Evolutionary conservation across 2,329 filamentous ascomycete species (phyloP), one percentile per base, ranked within the genome.

Genomic region (Dothistroma septosporum): DNA sequence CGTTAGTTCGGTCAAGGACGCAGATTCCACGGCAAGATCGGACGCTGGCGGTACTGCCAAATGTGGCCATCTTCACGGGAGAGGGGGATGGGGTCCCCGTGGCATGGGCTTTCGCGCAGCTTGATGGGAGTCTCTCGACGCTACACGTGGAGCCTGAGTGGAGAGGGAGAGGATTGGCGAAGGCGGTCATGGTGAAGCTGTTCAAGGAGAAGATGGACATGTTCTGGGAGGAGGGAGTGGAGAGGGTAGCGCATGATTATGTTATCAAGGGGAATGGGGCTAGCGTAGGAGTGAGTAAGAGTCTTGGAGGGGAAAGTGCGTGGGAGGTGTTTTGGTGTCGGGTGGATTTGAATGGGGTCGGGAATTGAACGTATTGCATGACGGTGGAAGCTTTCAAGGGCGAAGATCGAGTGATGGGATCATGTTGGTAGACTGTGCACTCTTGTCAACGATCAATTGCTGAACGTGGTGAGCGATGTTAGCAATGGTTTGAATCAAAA

Each of bases 31-130:
- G 86, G 33, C 78, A 79, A 31, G 80, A 83, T 74, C 67, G 69
- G 12, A 80, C 79, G 11, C 62, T 81, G 56, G 64, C 76, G 46
- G 70, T 73, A 32, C 57, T 80, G 54, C 75, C 76, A 8, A 22
- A 75, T 82, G 55, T 72, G 19, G 71, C 68, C 3, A 68, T 74
- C 49, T 73, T 62, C 55, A 60, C 56, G 31, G 50, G 24, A 1
- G 35, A 66, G 14, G 37, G 28, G 0, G 80, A 75, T 1, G 79
- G 82, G 19, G 79, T 75, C 0, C 82, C 85, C 0, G 75, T 90
- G 5, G 84, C 86, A 0, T 91, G 88, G 88, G 83, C 81, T 0
- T 88, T 90, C 57, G 67, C 78, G 74, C 85, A 84, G 0, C 75
- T 82, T 2, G 87, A 89, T 68, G 86, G 82, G 0, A 85, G 83